These are phyloP conservation scores for Hypomontagnella monticulosa DNA, from an alignment of 495 filamentous ascomycete genomes.

Conservation along the genomic window DNA sequence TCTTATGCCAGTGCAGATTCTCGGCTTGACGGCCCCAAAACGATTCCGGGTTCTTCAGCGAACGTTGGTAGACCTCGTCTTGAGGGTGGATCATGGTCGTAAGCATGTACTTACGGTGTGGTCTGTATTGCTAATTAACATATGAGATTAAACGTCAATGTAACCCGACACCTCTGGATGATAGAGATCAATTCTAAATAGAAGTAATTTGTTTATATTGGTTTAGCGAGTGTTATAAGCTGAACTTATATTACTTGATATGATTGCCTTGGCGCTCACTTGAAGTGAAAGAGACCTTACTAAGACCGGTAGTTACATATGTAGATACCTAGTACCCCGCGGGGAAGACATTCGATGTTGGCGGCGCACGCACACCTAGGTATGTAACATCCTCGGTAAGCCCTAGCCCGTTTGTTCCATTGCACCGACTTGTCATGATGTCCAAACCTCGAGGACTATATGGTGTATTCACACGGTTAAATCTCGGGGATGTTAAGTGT, in stretches of 20 bases:
- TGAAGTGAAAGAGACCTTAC: constrained; percentile 13
- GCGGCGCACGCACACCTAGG: background rate
- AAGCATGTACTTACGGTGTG: background rate
- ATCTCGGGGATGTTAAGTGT: background rate
- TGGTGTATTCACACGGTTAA: too few species aligned
- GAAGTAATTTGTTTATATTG: background rate
- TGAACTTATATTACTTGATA: constrained; percentile 7
- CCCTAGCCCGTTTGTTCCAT: constrained; percentile 3
- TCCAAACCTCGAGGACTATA: background rate
- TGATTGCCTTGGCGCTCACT: background rate
- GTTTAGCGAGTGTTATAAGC: background rate
- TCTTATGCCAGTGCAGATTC: constrained; percentile 81
- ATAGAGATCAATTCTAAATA: background rate
- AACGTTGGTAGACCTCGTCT: constrained; percentile 62
- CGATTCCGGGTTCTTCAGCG: constrained; percentile 67
- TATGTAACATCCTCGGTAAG: constrained; percentile 37
- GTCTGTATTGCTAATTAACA: background rate
- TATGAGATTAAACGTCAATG: background rate
- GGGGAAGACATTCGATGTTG: constrained; percentile 12
- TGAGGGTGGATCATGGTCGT: constrained; percentile 51
- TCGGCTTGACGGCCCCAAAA: constrained; percentile 84
- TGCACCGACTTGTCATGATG: constrained; percentile 18
- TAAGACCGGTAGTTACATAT: constrained; percentile 30
- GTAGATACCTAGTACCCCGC: constrained; percentile 38
- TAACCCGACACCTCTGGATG: background rate